Percentiles rank a stretch among this genome's conserved stretches.
Evolutionary conservation across 345 rosid species (phyloP).

Genomic region (Gynandropsis gynandra): DNA sequence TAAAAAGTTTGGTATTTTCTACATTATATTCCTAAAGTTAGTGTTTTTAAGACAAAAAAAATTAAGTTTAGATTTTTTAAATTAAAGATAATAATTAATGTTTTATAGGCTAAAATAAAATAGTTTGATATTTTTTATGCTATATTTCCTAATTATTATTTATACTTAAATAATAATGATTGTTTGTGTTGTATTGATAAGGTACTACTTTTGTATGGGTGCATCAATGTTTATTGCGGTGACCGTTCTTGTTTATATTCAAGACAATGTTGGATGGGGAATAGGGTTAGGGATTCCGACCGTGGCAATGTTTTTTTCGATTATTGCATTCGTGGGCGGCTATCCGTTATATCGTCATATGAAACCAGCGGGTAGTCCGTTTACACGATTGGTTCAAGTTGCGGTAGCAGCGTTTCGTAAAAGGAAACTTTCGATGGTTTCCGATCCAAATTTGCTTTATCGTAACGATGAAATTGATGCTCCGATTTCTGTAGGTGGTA

Average conservation of each 20-base stretch:
- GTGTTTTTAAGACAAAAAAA: no score
- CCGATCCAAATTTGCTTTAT: conserved; percentile 36
- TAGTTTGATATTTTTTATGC: no score
- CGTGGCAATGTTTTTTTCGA: conserved; percentile 43
- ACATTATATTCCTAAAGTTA: no score
- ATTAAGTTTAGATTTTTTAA: no score
- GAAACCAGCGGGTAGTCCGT: conserved; percentile 62
- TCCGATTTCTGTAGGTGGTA: conserved; percentile 46
- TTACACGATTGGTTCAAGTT: conserved; percentile 52
- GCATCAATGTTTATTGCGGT: conserved; percentile 39
- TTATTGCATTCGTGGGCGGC: conserved; percentile 52
- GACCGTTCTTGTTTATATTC: conserved; percentile 66
- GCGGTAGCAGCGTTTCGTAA: conserved; percentile 53
- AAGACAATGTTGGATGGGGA: conserved; percentile 68
- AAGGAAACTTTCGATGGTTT: conserved; percentile 22
- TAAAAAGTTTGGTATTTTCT: no score
- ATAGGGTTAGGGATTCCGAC: conserved; percentile 75
- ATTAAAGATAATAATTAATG: no score
- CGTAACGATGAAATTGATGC: conserved; percentile 30
- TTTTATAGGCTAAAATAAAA: no score
- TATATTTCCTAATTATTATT: no score
- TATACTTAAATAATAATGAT: no score
- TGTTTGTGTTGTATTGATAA: no score
- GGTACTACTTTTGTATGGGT: conserved; percentile 59
- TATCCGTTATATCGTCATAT: conserved; percentile 44